phyloP scores from a whole-genome alignment of 768 basidiomycete genomes.

The Antrodiella citrinella region DNA sequence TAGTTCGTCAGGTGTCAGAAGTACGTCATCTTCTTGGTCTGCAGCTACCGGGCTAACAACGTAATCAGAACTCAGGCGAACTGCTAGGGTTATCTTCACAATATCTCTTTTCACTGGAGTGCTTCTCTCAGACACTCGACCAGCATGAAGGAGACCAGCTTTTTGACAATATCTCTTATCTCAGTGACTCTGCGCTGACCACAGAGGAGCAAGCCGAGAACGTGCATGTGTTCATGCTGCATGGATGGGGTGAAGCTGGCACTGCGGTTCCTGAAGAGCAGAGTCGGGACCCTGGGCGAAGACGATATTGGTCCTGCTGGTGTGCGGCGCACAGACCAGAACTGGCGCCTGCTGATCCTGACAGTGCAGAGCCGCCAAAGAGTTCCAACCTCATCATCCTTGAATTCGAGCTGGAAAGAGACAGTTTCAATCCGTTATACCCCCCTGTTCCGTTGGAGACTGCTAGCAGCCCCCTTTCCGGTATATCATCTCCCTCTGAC shows the following conservation, averaged over 20 bases:
- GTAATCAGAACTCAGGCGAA: constrained; percentile 59
- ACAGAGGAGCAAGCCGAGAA: constrained; percentile 36
- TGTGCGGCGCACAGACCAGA: constrained; percentile 54
- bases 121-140: constrained; percentile 64
- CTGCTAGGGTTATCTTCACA: constrained; percentile 66
- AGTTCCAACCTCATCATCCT: constrained; percentile 45
- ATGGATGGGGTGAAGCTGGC: constrained; percentile 64
- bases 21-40: constrained; percentile 27
- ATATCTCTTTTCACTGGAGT: constrained; percentile 63
- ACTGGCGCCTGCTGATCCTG: constrained; percentile 13
- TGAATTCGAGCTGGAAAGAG: constrained; percentile 75
- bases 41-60: background rate
- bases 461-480: constrained; percentile 8
- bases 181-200: constrained; percentile 40
- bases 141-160: constrained; percentile 57
- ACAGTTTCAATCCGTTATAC: constrained; percentile 63
- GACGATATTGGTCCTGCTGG: constrained; percentile 62
- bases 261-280: constrained; percentile 27
- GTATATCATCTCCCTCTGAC: constrained; percentile 21
- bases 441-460: constrained; percentile 23
- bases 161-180: constrained; percentile 67
- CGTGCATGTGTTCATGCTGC: constrained; percentile 62
- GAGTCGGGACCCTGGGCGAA: constrained; percentile 20
- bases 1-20: constrained; percentile 76
- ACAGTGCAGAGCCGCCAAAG: constrained; percentile 8